A percentile compares a stretch with the other conserved stretches of the same genome.
Conservation (phyloP, 1,139 yeast genomes). For the Magnusiomyces paraingens region DNA sequence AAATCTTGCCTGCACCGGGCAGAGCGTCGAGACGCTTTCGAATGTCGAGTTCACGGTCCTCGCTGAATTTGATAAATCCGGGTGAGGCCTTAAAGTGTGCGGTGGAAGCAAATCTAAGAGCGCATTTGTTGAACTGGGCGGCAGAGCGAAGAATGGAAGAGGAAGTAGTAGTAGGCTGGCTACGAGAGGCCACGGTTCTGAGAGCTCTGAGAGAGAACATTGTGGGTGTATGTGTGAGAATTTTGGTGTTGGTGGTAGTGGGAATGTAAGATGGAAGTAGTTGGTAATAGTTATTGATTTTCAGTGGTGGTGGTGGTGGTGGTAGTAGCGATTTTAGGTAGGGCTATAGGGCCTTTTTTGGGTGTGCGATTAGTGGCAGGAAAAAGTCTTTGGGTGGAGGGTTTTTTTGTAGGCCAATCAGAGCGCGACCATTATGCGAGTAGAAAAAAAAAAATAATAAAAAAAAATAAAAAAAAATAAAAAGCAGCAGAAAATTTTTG, state of each 20-base stretch:
- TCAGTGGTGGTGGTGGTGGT: neutral
- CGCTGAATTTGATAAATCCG: conserved; percentile 21
- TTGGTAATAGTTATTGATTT: neutral
- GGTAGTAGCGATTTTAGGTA: neutral
- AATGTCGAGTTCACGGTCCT: conserved; percentile 29
- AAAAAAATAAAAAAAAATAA: too few relatives aligned
- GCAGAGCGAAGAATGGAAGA: neutral
- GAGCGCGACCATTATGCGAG: conserved; percentile 1
- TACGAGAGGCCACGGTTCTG: conserved; percentile 12
- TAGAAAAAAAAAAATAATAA: too few relatives aligned
- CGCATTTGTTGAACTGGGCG: conserved; percentile 7
- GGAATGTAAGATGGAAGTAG: neutral
- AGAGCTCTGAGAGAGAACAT: conserved; percentile 17
- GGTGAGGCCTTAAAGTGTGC: conserved; percentile 13
- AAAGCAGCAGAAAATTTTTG: too few relatives aligned
- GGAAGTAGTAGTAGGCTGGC: conserved; percentile 4
- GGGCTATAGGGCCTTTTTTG: neutral
- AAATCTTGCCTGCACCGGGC: conserved; percentile 38
- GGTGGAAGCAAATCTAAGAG: conserved; percentile 14
- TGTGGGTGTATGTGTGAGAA: too few relatives aligned
- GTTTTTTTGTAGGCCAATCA: conserved; percentile 4
- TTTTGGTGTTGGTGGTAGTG: neutral
- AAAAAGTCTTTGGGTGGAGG: neutral
- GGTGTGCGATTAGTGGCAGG: neutral
- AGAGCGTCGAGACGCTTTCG: conserved; percentile 27